Conservation (phyloP, 2,329 filamentous ascomycete genomes). For the Cladophialophora bantiana region DNA sequence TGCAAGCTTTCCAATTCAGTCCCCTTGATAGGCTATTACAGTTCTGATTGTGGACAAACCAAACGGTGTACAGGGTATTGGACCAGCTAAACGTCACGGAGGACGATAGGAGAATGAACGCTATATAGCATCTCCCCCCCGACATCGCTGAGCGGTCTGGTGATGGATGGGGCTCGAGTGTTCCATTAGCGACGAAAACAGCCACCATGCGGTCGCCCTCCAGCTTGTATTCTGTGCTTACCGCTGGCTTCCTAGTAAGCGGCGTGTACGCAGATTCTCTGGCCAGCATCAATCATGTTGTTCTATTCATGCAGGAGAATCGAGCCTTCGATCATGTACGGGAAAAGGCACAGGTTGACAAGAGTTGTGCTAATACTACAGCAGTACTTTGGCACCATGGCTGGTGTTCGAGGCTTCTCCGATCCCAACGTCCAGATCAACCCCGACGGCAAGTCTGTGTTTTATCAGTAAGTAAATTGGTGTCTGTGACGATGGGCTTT, state of each 20-base stretch:
- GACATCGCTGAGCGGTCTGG: not conserved
- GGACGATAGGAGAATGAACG: not conserved
- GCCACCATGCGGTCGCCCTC: not conserved
- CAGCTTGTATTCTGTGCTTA: constrained; percentile 3
- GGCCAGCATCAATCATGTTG: constrained; percentile 63
- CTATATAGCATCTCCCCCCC: not conserved
- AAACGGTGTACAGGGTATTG: not conserved
- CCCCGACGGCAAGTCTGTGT: constrained; percentile 53
- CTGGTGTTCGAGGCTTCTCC: constrained; percentile 62
- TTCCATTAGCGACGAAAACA: not conserved
- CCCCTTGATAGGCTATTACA: constrained; percentile 16
- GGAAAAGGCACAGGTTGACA: not conserved
- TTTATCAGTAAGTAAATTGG: constrained; percentile 54
- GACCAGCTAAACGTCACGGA: not conserved
- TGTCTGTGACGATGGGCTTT: not conserved
- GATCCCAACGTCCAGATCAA: constrained; percentile 64
- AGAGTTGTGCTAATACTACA: constrained; percentile 39
- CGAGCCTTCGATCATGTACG: constrained; percentile 50
- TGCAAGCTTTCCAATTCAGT: constrained; percentile 1
- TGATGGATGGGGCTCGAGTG: not conserved
- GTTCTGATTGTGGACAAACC: not conserved
- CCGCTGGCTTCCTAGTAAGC: constrained; percentile 10
- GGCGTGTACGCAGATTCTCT: constrained; percentile 48
- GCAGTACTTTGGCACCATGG: constrained; percentile 64
- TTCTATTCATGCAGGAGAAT: constrained; percentile 65